phyloP scores from a whole-genome alignment of 2,329 filamentous ascomycete genomes.

The Trichophyton schoenleinii region DNA sequence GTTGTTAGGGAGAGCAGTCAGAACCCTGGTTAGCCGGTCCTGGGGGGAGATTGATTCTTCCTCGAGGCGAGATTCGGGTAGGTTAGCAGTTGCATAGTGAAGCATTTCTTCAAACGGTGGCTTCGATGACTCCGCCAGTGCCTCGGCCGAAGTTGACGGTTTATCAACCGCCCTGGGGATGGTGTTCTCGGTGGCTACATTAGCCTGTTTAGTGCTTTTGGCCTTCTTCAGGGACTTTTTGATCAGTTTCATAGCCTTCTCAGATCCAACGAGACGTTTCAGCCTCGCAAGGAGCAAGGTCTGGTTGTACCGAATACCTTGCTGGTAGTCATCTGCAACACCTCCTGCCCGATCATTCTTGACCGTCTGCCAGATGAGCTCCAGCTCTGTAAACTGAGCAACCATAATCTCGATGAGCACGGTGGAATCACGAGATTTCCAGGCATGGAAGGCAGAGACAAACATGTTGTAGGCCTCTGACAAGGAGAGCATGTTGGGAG shows the following conservation, averaged over 20 bases:
- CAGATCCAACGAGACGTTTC: conserved; percentile 49
- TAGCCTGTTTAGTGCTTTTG: conserved; percentile 40
- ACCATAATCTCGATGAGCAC: conserved; percentile 55
- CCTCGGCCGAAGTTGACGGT: conserved; percentile 22
- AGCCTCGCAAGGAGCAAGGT: conserved; percentile 50
- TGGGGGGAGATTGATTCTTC: conserved; percentile 22
- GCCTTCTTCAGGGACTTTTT: conserved; percentile 49
- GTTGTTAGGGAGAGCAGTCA: conserved; percentile 50
- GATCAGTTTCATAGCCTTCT: conserved; percentile 48
- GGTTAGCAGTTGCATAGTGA: conserved; percentile 20
- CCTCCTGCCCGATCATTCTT: conserved; percentile 50
- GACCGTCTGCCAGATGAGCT: conserved; percentile 55
- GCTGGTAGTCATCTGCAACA: conserved; percentile 50
- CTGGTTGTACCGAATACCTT: conserved; percentile 55
- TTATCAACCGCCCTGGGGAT: conserved; percentile 44
- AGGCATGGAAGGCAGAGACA: conserved; percentile 50
- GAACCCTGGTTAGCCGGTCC: conserved; percentile 39
- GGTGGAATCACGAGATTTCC: conserved; percentile 52
- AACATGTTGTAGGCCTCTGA: conserved; percentile 47
- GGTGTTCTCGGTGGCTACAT: conserved; percentile 41
- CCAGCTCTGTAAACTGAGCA: conserved; percentile 52
- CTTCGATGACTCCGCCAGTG: conserved; percentile 14
- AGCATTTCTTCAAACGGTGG: conserved; percentile 30
- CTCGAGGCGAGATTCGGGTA: conserved; percentile 22
- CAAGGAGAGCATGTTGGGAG: conserved; percentile 37